phyloP scores from a whole-genome alignment of 2,329 filamentous ascomycete genomes.

The Fusarium concolor region DNA sequence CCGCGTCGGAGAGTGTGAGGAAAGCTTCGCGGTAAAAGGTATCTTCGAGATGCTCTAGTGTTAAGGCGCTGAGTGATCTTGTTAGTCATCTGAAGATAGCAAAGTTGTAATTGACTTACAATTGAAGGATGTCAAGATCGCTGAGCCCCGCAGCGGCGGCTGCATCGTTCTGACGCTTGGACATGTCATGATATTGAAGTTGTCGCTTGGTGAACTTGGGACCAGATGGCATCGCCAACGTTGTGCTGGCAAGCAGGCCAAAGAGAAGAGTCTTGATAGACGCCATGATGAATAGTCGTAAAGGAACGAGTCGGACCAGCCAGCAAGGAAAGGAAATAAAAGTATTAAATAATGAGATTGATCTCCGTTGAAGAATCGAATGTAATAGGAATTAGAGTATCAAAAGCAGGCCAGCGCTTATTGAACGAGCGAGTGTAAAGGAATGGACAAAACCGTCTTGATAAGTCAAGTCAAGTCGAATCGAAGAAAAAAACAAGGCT shows the following conservation, averaged over 20 bases:
- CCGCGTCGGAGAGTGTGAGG: slow-evolving; percentile 70
- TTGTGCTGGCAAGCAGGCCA: slow-evolving; percentile 58
- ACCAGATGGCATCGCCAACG: slow-evolving; percentile 60
- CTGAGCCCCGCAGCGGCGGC: slow-evolving; percentile 60
- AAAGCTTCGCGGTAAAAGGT: slow-evolving; percentile 80
- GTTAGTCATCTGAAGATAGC: background rate
- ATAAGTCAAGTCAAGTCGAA: slow-evolving; percentile 24
- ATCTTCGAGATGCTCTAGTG: slow-evolving; percentile 79
- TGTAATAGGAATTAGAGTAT: slow-evolving; percentile 15
- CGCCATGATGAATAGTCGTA: slow-evolving; percentile 47
- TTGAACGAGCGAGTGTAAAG: slow-evolving; percentile 31
- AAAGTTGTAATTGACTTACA: slow-evolving; percentile 55
- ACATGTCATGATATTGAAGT: slow-evolving; percentile 59
- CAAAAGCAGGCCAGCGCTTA: slow-evolving; percentile 43
- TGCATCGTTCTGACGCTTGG: slow-evolving; percentile 63
- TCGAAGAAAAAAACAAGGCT: slow-evolving; percentile 8
- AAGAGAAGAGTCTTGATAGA: slow-evolving; percentile 57
- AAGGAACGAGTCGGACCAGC: slow-evolving; percentile 41
- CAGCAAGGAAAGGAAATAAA: slow-evolving; percentile 22
- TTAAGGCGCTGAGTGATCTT: slow-evolving; percentile 63
- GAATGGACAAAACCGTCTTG: slow-evolving; percentile 35
- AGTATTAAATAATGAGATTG: slow-evolving; percentile 23
- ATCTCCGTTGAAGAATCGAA: slow-evolving; percentile 13
- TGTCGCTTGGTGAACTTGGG: slow-evolving; percentile 59
- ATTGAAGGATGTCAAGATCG: slow-evolving; percentile 69